Percentiles rank a stretch among this genome's conserved stretches.
phyloP scores from a whole-genome alignment of 2,329 filamentous ascomycete species.

The Colletotrichum lindemuthianum region DNA sequence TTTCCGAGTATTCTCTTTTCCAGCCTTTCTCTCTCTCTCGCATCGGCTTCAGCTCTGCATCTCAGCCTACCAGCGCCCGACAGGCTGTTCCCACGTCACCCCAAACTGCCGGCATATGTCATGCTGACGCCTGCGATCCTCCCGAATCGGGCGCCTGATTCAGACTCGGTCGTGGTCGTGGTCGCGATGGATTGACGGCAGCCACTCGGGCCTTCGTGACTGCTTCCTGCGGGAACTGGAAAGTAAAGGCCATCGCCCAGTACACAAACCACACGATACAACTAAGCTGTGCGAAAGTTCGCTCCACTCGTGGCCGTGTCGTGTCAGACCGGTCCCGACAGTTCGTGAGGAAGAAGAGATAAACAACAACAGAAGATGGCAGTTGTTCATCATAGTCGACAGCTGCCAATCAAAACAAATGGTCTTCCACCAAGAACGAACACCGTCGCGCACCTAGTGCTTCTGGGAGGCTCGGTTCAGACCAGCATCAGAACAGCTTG shows the following conservation, averaged over 20 bases:
- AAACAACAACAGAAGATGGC: background rate
- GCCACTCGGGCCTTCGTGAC: background rate
- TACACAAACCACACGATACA: background rate
- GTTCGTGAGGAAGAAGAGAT: no score
- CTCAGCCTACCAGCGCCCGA: background rate
- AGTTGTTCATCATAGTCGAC: no score
- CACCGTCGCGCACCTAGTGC: no score
- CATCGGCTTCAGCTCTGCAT: background rate
- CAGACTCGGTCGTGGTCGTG: background rate
- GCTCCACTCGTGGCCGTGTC: no score
- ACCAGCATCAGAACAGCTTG: conserved; percentile 9
- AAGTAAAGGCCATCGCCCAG: conserved; percentile 23
- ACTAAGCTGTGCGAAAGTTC: no score
- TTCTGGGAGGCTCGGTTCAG: no score
- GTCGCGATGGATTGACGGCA: background rate
- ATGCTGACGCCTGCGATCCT: conserved; percentile 22
- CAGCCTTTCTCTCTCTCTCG: background rate
- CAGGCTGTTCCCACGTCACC: conserved; percentile 23
- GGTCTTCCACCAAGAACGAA: no score
- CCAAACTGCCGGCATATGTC: conserved; percentile 18
- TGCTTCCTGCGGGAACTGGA: background rate
- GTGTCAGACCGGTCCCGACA: no score
- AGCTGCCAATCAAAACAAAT: no score
- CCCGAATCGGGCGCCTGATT: conserved; percentile 20
- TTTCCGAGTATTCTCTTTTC: no score